These are phyloP conservation scores for Amyloporia xantha DNA, from an alignment of 768 basidiomycete genomes.

Conservation along the genomic window DNA sequence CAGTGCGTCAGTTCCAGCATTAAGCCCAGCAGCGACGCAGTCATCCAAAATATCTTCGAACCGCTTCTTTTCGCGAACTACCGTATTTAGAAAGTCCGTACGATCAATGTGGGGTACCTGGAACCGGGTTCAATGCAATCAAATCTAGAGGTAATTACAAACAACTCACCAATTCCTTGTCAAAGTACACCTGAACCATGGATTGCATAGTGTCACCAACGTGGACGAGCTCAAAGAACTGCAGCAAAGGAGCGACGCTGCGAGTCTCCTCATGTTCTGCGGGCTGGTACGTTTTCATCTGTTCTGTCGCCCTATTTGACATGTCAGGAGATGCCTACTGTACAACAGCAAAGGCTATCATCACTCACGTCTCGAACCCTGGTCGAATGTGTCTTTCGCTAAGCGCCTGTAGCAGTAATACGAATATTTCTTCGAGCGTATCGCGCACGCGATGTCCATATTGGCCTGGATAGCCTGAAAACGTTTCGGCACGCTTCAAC, in stretches of 20 bases:
- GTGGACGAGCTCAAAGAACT: constrained; percentile 97
- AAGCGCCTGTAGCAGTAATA: constrained; percentile 72
- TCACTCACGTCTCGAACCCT: constrained; percentile 55
- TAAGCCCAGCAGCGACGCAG: constrained; percentile 87
- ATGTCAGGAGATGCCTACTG: no score
- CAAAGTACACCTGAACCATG: constrained; percentile 98
- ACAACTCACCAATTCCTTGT: constrained; percentile 77
- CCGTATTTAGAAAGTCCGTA: constrained; percentile 88
- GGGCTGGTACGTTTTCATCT: constrained; percentile 88
- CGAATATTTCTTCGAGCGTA: constrained; percentile 91
- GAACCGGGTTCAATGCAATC: not conserved
- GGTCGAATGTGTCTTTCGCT: constrained; percentile 72
- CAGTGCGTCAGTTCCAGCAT: constrained; percentile 90
- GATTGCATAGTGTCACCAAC: constrained; percentile 96
- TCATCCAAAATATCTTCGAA: constrained; percentile 93
- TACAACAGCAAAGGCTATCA: no score
- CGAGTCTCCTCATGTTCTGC: constrained; percentile 76
- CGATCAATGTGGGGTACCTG: constrained; percentile 85
- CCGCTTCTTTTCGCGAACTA: constrained; percentile 93
- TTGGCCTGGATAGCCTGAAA: constrained; percentile 78
- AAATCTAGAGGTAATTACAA: no score
- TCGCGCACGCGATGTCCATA: constrained; percentile 86
- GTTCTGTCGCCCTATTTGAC: constrained; percentile 67
- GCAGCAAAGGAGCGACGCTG: constrained; percentile 86
- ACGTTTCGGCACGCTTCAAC: constrained; percentile 88